Conservation (phyloP, 805 yeast species). For the Deakozyma indianensis region DNA sequence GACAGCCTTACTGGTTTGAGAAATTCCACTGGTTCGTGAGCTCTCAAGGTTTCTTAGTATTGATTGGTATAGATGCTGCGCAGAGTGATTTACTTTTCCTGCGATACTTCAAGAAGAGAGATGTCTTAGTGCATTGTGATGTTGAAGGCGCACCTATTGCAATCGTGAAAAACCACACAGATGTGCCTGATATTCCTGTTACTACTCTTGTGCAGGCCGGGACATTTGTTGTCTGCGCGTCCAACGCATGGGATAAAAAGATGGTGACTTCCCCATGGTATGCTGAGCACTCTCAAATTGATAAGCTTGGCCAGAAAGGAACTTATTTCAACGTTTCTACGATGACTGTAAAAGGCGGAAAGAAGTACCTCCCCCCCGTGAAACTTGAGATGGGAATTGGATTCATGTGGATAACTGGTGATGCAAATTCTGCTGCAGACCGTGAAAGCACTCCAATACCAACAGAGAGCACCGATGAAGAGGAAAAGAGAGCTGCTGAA, state of each 20-base stretch:
- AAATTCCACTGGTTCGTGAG: constrained; percentile 92
- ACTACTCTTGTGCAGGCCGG: constrained; percentile 85
- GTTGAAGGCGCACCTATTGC: constrained; percentile 61
- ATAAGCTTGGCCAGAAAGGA: constrained; percentile 33
- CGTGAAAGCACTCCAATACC: constrained; percentile 21
- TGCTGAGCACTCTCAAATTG: constrained; percentile 30
- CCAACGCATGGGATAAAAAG: constrained; percentile 85
- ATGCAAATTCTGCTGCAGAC: constrained; percentile 41
- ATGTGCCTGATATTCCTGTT: constrained; percentile 50
- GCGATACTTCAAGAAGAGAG: constrained; percentile 61
- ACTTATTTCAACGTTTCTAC: constrained; percentile 53
- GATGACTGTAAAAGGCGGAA: constrained; percentile 41
- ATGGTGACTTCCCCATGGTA: constrained; percentile 75
- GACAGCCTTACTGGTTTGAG: constrained; percentile 82
- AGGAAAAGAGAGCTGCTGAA: constrained; percentile 20
- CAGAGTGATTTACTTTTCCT: constrained; percentile 74
- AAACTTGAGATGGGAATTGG: constrained; percentile 86
- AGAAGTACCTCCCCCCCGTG: constrained; percentile 51
- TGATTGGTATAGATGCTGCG: constrained; percentile 71
- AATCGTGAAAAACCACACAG: constrained; percentile 65
- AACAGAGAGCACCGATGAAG: constrained; percentile 9
- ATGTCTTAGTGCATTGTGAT: constrained; percentile 61
- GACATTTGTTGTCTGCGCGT: constrained; percentile 57
- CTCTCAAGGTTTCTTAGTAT: constrained; percentile 70
- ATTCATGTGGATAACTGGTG: constrained; percentile 57